These are phyloP conservation scores for Tubosaeta sp. DNA, from an alignment of 768 basidiomycete genomes.

Conservation along the genomic window DNA sequence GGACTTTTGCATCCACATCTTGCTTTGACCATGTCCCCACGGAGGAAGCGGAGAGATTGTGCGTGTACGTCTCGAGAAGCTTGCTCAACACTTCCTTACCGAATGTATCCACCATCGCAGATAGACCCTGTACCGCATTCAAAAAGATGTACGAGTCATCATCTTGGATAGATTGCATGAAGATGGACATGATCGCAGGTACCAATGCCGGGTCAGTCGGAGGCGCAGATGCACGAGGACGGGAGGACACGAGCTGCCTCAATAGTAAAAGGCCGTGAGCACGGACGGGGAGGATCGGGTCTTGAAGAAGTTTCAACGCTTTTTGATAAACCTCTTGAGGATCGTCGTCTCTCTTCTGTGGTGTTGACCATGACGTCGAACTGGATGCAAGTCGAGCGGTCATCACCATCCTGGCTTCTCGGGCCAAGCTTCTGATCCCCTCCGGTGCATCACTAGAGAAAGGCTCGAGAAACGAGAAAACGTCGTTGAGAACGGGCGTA, in stretches of 20 bases:
- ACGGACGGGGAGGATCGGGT: constrained; percentile 88
- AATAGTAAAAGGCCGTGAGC: constrained; percentile 87
- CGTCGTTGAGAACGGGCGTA: constrained; percentile 63
- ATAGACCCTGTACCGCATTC: constrained; percentile 86
- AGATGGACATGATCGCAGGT: constrained; percentile 84
- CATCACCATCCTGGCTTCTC: constrained; percentile 81
- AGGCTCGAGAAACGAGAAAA: constrained; percentile 61
- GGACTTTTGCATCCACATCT: constrained; percentile 68
- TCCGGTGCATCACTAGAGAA: constrained; percentile 46
- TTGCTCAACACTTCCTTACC: constrained; percentile 60
- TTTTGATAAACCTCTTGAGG: constrained; percentile 76
- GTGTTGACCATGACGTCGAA: constrained; percentile 32
- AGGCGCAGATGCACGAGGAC: constrained; percentile 11
- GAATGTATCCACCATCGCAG: constrained; percentile 75
- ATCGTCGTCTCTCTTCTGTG: constrained; percentile 16
- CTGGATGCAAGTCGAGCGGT: constrained; percentile 72
- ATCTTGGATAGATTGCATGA: constrained; percentile 79
- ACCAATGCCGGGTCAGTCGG: constrained; percentile 58
- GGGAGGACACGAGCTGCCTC: constrained; percentile 61
- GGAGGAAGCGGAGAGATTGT: constrained; percentile 42
- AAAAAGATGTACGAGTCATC: constrained; percentile 96
- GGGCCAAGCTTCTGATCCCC: constrained; percentile 53
- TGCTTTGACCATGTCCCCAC: constrained; percentile 41
- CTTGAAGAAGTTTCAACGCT: constrained; percentile 83
- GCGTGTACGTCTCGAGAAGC: constrained; percentile 65